Conservation (phyloP, 2,329 filamentous ascomycete genomes). For the Didymella segeticola region DNA sequence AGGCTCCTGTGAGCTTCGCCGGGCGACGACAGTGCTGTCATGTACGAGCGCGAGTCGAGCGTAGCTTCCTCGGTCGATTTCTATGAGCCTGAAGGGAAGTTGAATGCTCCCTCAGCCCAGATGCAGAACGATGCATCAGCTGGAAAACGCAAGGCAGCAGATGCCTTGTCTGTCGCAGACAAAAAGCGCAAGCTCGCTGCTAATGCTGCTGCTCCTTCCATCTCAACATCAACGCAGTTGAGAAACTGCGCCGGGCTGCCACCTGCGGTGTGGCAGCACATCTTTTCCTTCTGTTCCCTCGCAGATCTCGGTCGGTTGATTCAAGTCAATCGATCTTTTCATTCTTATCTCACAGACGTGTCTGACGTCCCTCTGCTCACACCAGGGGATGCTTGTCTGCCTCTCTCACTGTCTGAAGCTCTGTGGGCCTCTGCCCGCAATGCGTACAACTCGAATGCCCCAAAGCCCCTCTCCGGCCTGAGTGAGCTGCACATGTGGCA, state of each 20-base stretch:
- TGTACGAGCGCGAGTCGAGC: constrained; percentile 45
- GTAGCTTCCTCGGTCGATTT: constrained; percentile 47
- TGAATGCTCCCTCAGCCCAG: constrained; percentile 22
- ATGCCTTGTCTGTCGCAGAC: constrained; percentile 20
- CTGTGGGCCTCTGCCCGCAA: constrained; percentile 77
- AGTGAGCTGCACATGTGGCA: constrained; percentile 80
- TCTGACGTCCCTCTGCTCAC: constrained; percentile 40
- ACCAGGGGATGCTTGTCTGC: constrained; percentile 41
- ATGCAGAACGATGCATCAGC: constrained; percentile 20
- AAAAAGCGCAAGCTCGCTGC: constrained; percentile 45
- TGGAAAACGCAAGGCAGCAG: constrained; percentile 48
- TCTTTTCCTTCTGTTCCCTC: constrained; percentile 72
- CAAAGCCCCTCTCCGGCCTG: constrained; percentile 68
- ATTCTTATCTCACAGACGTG: constrained; percentile 53
- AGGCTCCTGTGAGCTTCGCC: constrained; percentile 42
- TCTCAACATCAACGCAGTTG: constrained; percentile 25
- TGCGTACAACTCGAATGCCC: constrained; percentile 70
- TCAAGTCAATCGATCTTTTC: constrained; percentile 71
- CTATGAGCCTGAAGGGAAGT: constrained; percentile 39
- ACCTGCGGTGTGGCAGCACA: constrained; percentile 71
- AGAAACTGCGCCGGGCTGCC: constrained; percentile 55
- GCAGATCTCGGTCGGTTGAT: constrained; percentile 69
- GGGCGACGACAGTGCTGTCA: constrained; percentile 29
- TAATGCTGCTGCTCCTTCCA: constrained; percentile 5
- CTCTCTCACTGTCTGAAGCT: constrained; percentile 63